Percentiles rank a stretch among this genome's conserved stretches.
Evolutionary conservation across 2,329 filamentous ascomycete species (phyloP).

Genomic region (Verticillium longisporum): DNA sequence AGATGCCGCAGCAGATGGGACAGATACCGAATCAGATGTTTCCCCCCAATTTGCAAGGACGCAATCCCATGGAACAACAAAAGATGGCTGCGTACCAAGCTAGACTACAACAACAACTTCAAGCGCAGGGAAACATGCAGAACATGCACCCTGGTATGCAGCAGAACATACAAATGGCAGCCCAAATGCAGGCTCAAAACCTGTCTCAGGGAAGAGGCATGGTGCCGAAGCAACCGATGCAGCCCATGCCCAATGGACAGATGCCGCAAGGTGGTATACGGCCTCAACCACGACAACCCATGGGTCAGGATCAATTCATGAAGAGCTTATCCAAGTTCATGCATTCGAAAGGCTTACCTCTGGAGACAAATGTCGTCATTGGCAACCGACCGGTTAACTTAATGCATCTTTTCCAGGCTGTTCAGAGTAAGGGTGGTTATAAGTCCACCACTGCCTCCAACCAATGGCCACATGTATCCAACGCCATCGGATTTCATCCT

Average conservation of each 20-base stretch:
- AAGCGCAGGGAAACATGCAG: slow-evolving; percentile 47
- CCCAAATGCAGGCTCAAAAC: slow-evolving; percentile 18
- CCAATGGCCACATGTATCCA: slow-evolving; percentile 67
- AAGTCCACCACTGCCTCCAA: slow-evolving; percentile 64
- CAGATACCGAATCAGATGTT: slow-evolving; percentile 25
- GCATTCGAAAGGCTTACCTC: slow-evolving; percentile 61
- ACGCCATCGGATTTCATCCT: slow-evolving; percentile 53
- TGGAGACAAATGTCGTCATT: slow-evolving; percentile 69
- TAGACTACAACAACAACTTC: slow-evolving; percentile 71
- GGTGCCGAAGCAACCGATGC: slow-evolving; percentile 46
- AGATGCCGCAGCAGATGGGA: slow-evolving; percentile 37
- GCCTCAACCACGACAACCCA: slow-evolving; percentile 39
- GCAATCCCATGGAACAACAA: slow-evolving; percentile 61
- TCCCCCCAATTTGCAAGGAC: slow-evolving; percentile 27
- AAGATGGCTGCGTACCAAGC: slow-evolving; percentile 75
- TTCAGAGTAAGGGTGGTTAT: slow-evolving; percentile 70
- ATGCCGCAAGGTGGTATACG: slow-evolving; percentile 42
- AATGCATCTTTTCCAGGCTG: slow-evolving; percentile 68
- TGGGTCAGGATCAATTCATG: slow-evolving; percentile 63
- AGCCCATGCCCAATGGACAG: slow-evolving; percentile 49
- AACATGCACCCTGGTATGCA: slow-evolving; percentile 16
- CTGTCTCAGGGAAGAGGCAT: slow-evolving; percentile 36
- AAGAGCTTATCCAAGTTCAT: slow-evolving; percentile 74
- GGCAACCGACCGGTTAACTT: slow-evolving; percentile 69
- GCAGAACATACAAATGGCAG: slow-evolving; percentile 39